phyloP scores from a whole-genome alignment of 805 yeast species.

The Cyberlindnera nakhonratchasimensis region DNA sequence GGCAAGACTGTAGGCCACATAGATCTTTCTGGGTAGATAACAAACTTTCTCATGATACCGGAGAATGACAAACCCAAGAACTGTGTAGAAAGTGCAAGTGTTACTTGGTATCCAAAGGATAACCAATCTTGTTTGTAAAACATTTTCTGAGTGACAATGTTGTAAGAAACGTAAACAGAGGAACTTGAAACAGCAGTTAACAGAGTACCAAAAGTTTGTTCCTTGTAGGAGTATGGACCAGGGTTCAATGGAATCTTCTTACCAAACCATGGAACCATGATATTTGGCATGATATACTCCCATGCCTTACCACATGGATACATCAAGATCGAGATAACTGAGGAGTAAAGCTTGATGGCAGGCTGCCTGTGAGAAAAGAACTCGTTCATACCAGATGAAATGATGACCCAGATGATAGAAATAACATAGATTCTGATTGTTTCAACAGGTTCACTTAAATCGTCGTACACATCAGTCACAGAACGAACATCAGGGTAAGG shows the following conservation, averaged over 20 bases:
- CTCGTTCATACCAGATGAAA: constrained; percentile 54
- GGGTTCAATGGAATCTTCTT: constrained; percentile 47
- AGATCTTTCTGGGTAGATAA: constrained; percentile 47
- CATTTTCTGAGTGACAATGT: constrained; percentile 35
- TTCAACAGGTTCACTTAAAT: constrained; percentile 45
- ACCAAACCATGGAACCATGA: constrained; percentile 39
- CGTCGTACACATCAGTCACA: constrained; percentile 50
- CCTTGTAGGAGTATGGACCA: constrained; percentile 63
- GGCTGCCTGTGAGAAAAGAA: constrained; percentile 57
- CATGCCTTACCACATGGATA: constrained; percentile 43
- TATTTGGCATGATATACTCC: constrained; percentile 43
- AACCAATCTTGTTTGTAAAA: constrained; percentile 32
- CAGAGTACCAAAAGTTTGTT: constrained; percentile 60
- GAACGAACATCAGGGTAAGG: constrained; percentile 70
- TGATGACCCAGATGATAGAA: constrained; percentile 43
- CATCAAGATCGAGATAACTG: constrained; percentile 45
- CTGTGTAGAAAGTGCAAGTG: constrained; percentile 53
- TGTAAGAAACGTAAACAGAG: constrained; percentile 34
- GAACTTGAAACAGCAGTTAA: constrained; percentile 33
- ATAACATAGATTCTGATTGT: constrained; percentile 41
- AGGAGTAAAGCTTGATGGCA: constrained; percentile 38
- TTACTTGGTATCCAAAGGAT: constrained; percentile 48
- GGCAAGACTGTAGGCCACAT: constrained; percentile 55
- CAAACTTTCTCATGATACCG: constrained; percentile 56
- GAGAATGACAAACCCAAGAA: constrained; percentile 67